Evolutionary conservation across 1,284 basidiomycete species (phyloP).

Genomic region (Golubevia sp.): DNA sequence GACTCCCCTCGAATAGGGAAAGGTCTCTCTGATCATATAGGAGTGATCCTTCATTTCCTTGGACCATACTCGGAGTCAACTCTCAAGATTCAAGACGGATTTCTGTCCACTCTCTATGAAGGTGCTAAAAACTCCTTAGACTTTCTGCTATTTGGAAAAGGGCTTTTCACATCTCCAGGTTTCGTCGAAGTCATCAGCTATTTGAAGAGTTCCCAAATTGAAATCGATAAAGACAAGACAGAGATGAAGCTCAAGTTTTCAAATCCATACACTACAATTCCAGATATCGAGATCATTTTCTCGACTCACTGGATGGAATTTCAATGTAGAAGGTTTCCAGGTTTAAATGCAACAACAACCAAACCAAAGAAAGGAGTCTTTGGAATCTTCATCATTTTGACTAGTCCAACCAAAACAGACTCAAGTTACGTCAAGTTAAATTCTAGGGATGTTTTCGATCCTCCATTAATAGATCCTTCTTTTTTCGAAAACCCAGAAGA

Average conservation of each 20-base stretch:
- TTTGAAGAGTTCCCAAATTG: conserved; percentile 6
- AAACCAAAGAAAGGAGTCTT: no score
- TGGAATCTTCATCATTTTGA: no score
- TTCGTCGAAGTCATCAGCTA: conserved; percentile 9
- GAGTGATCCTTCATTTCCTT: conserved; percentile 12
- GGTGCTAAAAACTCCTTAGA: conserved; percentile 3
- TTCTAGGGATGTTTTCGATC: no score
- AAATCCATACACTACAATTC: conserved; percentile 2
- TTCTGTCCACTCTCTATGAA: no score
- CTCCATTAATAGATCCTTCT: no score
- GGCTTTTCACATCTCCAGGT: conserved; percentile 6
- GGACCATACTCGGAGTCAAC: neutral
- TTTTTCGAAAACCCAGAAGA: no score
- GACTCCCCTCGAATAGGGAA: conserved; percentile 4
- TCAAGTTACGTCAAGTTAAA: no score
- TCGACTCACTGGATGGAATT: conserved; percentile 2
- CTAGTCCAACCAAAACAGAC: no score
- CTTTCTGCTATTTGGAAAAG: conserved; percentile 4
- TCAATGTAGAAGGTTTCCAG: no score
- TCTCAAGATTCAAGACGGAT: neutral
- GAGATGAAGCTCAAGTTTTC: conserved; percentile 3
- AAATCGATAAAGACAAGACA: neutral
- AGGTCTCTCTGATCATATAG: conserved; percentile 6
- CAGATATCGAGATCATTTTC: conserved; percentile 8
- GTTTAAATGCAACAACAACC: no score